Base-by-base conservation (phyloP, 768 basidiomycete species). In the Megacollybia marginata region DNA sequence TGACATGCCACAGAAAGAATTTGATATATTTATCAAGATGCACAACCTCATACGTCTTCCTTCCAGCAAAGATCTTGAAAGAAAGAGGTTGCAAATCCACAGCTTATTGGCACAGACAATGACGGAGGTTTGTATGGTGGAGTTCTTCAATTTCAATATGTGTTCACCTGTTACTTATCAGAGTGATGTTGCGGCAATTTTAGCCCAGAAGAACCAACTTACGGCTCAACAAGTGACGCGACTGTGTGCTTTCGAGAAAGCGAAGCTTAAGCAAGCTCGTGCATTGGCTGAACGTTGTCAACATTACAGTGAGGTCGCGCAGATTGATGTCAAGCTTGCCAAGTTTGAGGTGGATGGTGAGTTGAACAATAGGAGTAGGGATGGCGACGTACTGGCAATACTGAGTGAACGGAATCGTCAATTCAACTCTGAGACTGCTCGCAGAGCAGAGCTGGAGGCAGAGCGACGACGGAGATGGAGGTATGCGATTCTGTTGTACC, bases 381-480 rank as follows among this genome's bases (percentile, higher is more conserved):
- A 5, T 7, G 38, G 19, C 10, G 79, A 88, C 54, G 66, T 79
- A 59, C 73, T 95, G 20, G 80, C 88, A 13, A 80, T 71, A 60
- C 83, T 98, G 48, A 97, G 95, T 61, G 91, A 93, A 67, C 80
- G 92, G 50, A 97, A 97, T 64, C 78, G 88, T 49, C 85, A 79
- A 62, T 83, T 85, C 32, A 95, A 95, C 50, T 54, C 81, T 55
- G 95, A 94, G 59, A 79, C 80, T 4, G 79, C 92, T 48, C 75
- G 88, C 51, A 80, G 78, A 54, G 86, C 88, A 0, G 92, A 95
- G 33, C 69, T 70, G 33, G 82, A 83, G 56, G 68, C 74, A 9
- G 89, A 91, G 60, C 72, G 82, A 45, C 88, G 85, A 65, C 72
- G 83, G 48, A 71, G 75, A 44, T 80, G 87, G 47, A 85, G 85